Evolutionary conservation across 2,329 filamentous ascomycete genomes (phyloP), one percentile per base, ranked within the genome.

Genomic region (Colletotrichum abscissum): DNA sequence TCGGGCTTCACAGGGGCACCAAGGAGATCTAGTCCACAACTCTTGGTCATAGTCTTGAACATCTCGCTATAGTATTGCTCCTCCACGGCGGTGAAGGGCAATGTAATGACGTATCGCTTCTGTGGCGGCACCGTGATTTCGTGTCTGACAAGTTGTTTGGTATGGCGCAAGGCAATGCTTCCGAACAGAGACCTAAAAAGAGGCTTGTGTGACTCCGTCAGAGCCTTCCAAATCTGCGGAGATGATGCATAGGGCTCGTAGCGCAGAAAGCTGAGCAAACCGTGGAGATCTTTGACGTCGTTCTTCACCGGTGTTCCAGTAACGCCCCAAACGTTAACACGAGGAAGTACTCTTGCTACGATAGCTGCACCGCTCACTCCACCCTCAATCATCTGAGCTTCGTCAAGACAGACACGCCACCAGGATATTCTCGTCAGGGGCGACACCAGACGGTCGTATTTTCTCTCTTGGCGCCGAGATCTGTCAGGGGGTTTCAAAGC

Each of bases 351-450:
- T 54, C 92, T 90, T 46, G 95, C 95, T 16, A 98, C 91, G 59
- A 88, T 90, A 1, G 97, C 95, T 33, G 96, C 94, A 76, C 94
- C 92, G 77, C 91, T 95, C 4, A 97, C 92, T 42, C 95, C 95
- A 76, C 91, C 96, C 80, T 98, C 96, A 55, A 98, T 92, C 93
- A 98, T 97, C 79, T 99, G 97, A 0, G 96, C 92, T 85, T 92
- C 95, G 72, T 93, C 92, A 1, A 93, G 86, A 67, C 91, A 92
- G 1, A 97, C 90, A 55, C 96, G 89, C 95, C 95, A 98, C 95
- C 95, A 98, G 1, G 88, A 91, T 22, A 98, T 90, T 76, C 93
- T 90, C 11, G 95, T 91, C 7, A 98, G 86, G 0, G 95, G 95
- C 5, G 94, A 97, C 64, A 88, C 92, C 3, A 88, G 87, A 33